Evolutionary conservation across 2,329 filamentous ascomycete genomes (phyloP).

Genomic region (Stachybotrys chartarum): DNA sequence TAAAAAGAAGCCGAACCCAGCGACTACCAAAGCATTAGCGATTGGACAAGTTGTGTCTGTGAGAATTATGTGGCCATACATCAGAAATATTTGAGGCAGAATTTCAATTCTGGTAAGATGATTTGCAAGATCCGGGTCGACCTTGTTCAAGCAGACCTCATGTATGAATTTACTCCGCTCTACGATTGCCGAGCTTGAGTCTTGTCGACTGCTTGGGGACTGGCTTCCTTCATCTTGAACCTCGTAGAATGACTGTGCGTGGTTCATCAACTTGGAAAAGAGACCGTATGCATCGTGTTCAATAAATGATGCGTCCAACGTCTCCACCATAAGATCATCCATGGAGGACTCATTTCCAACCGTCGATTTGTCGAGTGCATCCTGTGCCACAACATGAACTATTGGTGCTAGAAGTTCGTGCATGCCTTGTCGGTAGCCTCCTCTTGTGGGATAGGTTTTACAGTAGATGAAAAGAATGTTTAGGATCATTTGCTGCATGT

Average conservation of each 20-base stretch:
- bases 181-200: constrained; percentile 57
- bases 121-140: constrained; percentile 75
- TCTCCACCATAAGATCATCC: constrained; percentile 52
- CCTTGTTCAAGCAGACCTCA: constrained; percentile 66
- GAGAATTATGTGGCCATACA: constrained; percentile 44
- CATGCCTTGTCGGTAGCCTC: constrained; percentile 96
- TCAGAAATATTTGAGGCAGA: constrained; percentile 92
- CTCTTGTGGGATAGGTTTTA: constrained; percentile 79
- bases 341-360: constrained; percentile 23
- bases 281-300: constrained; percentile 89
- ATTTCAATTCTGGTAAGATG: constrained; percentile 82
- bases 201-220: constrained; percentile 14
- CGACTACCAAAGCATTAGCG: neutral
- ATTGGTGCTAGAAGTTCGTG: constrained; percentile 91
- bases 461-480: constrained; percentile 93
- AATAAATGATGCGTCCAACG: constrained; percentile 65
- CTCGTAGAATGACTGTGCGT: constrained; percentile 81
- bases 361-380: constrained; percentile 57
- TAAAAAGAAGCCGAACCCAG: constrained; percentile 68
- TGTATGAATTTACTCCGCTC: constrained; percentile 82
- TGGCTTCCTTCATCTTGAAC: constrained; percentile 25
- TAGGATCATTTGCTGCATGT: constrained; percentile 72
- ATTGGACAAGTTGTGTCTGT: constrained; percentile 1
- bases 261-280: constrained; percentile 83
- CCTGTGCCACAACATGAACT: constrained; percentile 73